A percentile compares a stretch with the other conserved stretches of the same genome.
Evolutionary conservation across 345 rosid species (phyloP).

Genomic region (Combretum micranthum): DNA sequence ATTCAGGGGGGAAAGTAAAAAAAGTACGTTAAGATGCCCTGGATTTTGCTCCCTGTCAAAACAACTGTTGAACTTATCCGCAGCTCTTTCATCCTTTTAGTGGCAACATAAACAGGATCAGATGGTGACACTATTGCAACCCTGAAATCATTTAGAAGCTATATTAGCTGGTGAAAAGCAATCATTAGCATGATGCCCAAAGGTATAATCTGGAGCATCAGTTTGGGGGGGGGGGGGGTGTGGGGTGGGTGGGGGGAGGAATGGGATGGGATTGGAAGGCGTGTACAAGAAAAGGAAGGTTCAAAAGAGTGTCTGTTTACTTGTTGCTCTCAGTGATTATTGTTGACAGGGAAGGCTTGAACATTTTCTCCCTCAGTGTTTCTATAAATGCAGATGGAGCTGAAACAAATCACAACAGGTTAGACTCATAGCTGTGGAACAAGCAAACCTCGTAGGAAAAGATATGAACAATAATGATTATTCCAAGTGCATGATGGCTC

Average conservation of each 20-base stretch:
- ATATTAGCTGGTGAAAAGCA: conserved; percentile 4
- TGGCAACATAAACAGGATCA: conserved; percentile 87
- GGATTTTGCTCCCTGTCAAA: conserved; percentile 54
- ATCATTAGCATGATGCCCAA: too few relatives aligned
- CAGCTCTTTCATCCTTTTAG: conserved; percentile 78
- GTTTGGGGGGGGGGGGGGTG: too few relatives aligned
- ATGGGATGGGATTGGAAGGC: too few relatives aligned
- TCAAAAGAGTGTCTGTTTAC: conserved; percentile 14
- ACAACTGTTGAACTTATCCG: conserved; percentile 74
- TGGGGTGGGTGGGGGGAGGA: too few relatives aligned
- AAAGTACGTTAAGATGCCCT: conserved; percentile 81
- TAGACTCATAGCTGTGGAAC: not conserved
- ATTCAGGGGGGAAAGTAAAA: conserved; percentile 7
- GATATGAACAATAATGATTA: not conserved
- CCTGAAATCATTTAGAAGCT: conserved; percentile 23
- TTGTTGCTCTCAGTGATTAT: conserved; percentile 68
- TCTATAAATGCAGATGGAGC: conserved; percentile 84
- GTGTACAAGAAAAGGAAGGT: not conserved
- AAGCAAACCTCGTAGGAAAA: not conserved
- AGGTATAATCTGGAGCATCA: too few relatives aligned
- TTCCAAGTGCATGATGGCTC: too few relatives aligned
- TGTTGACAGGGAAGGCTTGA: conserved; percentile 89
- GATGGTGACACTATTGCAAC: conserved; percentile 71
- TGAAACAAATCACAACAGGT: conserved; percentile 16
- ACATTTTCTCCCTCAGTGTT: conserved; percentile 90